Evolutionary conservation across 2,329 filamentous ascomycete species (phyloP).

Genomic region (Clarireedia hainanense): DNA sequence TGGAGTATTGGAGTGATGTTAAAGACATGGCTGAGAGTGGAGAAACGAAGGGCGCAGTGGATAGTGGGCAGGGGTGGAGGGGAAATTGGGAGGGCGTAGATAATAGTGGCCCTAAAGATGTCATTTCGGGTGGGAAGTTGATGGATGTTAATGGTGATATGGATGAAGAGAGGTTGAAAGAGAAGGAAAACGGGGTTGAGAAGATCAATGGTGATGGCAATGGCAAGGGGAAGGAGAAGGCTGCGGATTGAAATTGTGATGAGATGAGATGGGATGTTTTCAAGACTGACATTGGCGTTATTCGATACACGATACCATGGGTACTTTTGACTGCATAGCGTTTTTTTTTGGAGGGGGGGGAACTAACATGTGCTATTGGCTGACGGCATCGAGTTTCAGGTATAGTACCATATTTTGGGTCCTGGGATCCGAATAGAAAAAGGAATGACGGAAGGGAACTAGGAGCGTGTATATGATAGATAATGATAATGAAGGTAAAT

Average conservation of each 20-base stretch:
- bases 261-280: not conserved
- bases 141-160: slow-evolving; percentile 17
- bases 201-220: not conserved
- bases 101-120: slow-evolving; percentile 25
- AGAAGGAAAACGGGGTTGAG: not conserved
- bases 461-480: too few species aligned
- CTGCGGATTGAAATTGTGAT: not conserved
- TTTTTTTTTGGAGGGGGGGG: not conserved
- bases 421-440: too few species aligned
- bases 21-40: slow-evolving; percentile 54
- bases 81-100: slow-evolving; percentile 26
- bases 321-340: not conserved
- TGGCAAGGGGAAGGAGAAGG: not conserved
- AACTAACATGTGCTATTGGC: too few species aligned
- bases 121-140: slow-evolving; percentile 19
- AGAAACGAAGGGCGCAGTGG: slow-evolving; percentile 28
- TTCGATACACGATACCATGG: not conserved
- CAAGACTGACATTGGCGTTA: not conserved
- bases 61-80: slow-evolving; percentile 25
- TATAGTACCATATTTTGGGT: not conserved
- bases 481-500: too few species aligned
- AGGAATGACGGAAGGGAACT: too few species aligned
- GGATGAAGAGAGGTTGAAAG: slow-evolving; percentile 11
- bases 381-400: not conserved
- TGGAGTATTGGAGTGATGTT: slow-evolving; percentile 86